Conservation (phyloP, 2,329 filamentous ascomycete genomes). For the Penicillium aurantiogriseum region DNA sequence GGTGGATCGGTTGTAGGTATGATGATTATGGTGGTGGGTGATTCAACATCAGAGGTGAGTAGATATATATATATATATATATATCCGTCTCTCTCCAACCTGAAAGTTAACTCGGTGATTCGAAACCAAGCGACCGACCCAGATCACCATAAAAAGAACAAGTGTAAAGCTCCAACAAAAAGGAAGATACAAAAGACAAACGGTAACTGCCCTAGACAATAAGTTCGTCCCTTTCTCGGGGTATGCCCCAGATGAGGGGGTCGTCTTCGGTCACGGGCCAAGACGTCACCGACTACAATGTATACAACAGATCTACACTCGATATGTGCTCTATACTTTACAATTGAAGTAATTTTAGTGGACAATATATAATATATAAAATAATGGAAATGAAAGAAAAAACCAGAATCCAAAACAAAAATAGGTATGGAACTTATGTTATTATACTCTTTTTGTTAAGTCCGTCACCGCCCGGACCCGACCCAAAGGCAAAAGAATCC, state of each 20-base stretch:
- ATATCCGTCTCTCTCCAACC: not conserved
- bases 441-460: not conserved
- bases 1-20: not conserved
- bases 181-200: not conserved
- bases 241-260: slow-evolving; percentile 1
- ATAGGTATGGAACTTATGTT: not conserved
- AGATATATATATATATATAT: not conserved
- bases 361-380: not conserved
- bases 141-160: not conserved
- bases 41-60: not conserved
- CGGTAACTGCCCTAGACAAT: not conserved
- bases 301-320: not conserved
- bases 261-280: slow-evolving; percentile 1
- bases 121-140: not conserved
- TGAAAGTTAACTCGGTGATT: not conserved
- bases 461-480: slow-evolving; percentile 6
- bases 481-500: not conserved
- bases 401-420: not conserved
- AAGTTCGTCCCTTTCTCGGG: not conserved
- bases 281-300: slow-evolving; percentile 6
- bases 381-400: not conserved
- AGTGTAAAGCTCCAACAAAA: not conserved
- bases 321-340: not conserved
- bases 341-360: not conserved
- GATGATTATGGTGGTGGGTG: not conserved